Evolutionary conservation across 768 basidiomycete genomes (phyloP).

Genomic region (Lentinula aciculospora): DNA sequence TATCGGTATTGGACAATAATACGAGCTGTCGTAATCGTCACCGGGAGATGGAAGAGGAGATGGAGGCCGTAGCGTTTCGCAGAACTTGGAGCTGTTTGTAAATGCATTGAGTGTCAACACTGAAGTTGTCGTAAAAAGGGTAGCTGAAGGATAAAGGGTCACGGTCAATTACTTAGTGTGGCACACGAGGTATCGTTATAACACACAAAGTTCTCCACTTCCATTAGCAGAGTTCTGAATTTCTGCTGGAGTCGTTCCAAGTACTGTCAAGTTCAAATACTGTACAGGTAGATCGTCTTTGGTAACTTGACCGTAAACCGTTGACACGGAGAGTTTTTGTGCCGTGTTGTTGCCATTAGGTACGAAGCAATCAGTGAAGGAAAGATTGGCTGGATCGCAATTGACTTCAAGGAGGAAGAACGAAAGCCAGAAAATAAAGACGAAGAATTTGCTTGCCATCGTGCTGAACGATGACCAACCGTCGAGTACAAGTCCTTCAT

Average conservation of each 20-base stretch:
- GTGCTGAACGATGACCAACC: conserved; percentile 1
- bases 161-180: neutral
- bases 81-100: conserved; percentile 70
- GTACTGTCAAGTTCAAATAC: conserved; percentile 65
- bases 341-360: conserved; percentile 32
- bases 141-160: conserved; percentile 43
- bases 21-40: conserved; percentile 24
- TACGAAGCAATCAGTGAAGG: conserved; percentile 67
- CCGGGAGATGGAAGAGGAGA: conserved; percentile 53
- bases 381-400: conserved; percentile 56
- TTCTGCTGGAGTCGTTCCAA: conserved; percentile 56
- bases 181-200: conserved; percentile 4
- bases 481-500: neutral
- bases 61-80: conserved; percentile 71
- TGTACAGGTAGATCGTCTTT: conserved; percentile 29
- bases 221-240: conserved; percentile 56
- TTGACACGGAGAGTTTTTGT: conserved; percentile 59
- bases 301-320: conserved; percentile 69
- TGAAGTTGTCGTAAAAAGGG: conserved; percentile 78
- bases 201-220: conserved; percentile 65
- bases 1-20: conserved; percentile 72
- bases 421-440: neutral
- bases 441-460: neutral
- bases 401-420: neutral
- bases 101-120: conserved; percentile 76